Evolutionary conservation across 2,329 filamentous ascomycete species (phyloP).

Genomic region (Lomentospora prolificans): DNA sequence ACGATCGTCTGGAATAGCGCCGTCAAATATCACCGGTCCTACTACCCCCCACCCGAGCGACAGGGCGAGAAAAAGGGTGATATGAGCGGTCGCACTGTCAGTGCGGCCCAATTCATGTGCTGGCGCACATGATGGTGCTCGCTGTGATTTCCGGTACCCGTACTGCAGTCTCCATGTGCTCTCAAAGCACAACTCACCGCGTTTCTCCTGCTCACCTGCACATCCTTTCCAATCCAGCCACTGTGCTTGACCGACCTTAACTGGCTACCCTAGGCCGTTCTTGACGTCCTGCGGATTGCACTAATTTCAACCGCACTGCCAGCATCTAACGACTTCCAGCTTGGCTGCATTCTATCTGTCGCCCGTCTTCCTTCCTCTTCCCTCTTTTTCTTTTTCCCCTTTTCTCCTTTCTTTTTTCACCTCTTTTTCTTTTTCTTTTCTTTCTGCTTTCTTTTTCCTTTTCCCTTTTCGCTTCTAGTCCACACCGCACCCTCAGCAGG

Average conservation of each 20-base stretch:
- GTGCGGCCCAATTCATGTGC: background rate
- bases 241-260: background rate
- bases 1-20: background rate
- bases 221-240: background rate
- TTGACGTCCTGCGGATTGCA: background rate
- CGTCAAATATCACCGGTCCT: background rate
- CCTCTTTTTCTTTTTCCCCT: background rate
- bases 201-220: conserved; percentile 1
- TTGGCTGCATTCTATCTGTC: background rate
- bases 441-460: background rate
- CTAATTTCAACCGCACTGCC: background rate
- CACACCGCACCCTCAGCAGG: no score
- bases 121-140: background rate
- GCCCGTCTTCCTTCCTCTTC: background rate
- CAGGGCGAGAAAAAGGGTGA: background rate
- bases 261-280: background rate
- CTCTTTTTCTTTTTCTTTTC: background rate
- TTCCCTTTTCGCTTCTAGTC: background rate
- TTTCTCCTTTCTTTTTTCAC: background rate
- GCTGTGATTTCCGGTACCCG: no score
- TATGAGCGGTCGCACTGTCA: background rate
- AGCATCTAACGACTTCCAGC: background rate
- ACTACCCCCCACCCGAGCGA: background rate
- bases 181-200: conserved; percentile 1
- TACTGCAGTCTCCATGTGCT: no score